Evolutionary conservation across 1,284 basidiomycete species (phyloP).

Genomic region (Jaminaea rosea): DNA sequence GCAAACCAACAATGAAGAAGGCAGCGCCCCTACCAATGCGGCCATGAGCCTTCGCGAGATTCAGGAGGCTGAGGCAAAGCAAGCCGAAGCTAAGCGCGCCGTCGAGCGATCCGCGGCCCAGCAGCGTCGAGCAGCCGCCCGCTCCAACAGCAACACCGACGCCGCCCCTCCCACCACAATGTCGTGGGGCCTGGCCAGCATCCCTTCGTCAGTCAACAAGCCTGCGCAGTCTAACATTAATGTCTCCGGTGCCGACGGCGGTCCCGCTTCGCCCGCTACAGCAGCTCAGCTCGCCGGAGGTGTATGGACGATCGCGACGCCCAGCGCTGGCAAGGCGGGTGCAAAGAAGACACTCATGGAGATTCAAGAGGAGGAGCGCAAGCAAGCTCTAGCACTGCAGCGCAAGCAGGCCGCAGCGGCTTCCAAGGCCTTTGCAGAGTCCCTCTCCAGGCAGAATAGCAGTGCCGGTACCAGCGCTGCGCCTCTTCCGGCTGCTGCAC

Average conservation of each 20-base stretch:
- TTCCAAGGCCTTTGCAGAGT: conserved; percentile 65
- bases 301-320: conserved; percentile 17
- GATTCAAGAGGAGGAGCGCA: conserved; percentile 92
- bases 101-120: conserved; percentile 43
- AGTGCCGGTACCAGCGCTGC: too few species aligned
- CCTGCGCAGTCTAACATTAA: background rate
- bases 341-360: conserved; percentile 94
- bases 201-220: conserved; percentile 52
- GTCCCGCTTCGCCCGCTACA: conserved; percentile 55
- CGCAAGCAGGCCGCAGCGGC: conserved; percentile 50
- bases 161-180: conserved; percentile 33
- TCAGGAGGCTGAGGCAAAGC: conserved; percentile 82
- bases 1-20: conserved; percentile 14
- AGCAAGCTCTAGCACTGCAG: conserved; percentile 26
- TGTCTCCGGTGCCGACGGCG: conserved; percentile 57
- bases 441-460: conserved; percentile 56
- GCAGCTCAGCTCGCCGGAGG: conserved; percentile 33
- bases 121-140: conserved; percentile 48
- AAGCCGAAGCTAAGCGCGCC: conserved; percentile 60
- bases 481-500: conserved; percentile 14
- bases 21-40: conserved; percentile 1
- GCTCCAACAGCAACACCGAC: conserved; percentile 6
- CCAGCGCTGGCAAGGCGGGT: conserved; percentile 14
- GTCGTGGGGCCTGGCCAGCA: conserved; percentile 50
- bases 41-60: conserved; percentile 73